A percentile compares a stretch with the other conserved stretches of the same genome.
phyloP scores from a whole-genome alignment of 2,329 filamentous ascomycete species.

The Fusarium austroafricanum region DNA sequence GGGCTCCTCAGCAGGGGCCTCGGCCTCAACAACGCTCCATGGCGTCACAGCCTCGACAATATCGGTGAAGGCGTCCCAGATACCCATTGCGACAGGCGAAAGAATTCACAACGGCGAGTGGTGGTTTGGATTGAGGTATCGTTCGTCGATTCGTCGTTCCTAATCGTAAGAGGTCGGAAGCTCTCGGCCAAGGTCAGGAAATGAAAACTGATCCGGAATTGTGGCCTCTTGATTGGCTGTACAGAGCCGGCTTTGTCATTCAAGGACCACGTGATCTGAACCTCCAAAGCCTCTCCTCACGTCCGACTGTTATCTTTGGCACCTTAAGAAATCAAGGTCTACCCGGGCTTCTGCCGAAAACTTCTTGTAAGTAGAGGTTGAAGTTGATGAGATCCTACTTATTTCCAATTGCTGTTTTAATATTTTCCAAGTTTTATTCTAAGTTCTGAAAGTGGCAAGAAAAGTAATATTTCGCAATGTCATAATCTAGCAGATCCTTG shows the following conservation, averaged over 20 bases:
- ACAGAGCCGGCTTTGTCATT: constrained; percentile 33
- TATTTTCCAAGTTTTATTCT: background rate
- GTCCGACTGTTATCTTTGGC: too few relatives aligned
- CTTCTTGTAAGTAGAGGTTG: background rate
- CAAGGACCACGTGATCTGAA: constrained; percentile 1
- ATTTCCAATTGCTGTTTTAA: background rate
- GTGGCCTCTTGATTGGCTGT: constrained; percentile 60
- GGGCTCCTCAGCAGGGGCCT: constrained; percentile 75
- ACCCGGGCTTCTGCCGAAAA: constrained; percentile 7
- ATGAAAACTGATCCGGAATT: constrained; percentile 63
- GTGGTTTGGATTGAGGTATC: constrained; percentile 53
- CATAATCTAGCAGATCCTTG: constrained; percentile 24
- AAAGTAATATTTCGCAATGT: constrained; percentile 1
- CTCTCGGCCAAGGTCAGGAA: constrained; percentile 56
- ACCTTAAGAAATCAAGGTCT: too few relatives aligned
- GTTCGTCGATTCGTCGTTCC: constrained; percentile 50
- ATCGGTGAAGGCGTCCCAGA: constrained; percentile 74
- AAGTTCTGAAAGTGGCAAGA: background rate
- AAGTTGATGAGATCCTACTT: background rate
- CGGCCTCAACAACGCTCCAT: constrained; percentile 73
- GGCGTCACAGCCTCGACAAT: constrained; percentile 73
- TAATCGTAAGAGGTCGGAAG: constrained; percentile 55
- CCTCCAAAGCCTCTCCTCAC: too few relatives aligned
- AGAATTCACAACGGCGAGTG: constrained; percentile 56
- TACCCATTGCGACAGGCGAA: constrained; percentile 67